Conservation (phyloP, 306 rosid genomes). For the Acacia melanoxylon region DNA sequence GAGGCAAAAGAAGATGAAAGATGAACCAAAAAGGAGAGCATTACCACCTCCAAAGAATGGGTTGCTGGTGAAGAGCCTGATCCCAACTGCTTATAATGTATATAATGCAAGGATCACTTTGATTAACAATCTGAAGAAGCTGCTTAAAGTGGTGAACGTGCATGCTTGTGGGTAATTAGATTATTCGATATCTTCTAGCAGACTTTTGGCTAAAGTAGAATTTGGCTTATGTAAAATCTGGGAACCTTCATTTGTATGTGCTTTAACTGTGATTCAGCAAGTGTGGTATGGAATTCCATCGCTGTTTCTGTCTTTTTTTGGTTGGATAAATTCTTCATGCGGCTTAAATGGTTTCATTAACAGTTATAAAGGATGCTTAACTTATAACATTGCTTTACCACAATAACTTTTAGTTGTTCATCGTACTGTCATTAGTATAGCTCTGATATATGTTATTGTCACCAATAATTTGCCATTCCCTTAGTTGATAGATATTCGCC, state of each 20-base stretch:
- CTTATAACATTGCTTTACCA: neutral
- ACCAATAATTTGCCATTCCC: neutral
- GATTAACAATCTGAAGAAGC: conserved; percentile 90
- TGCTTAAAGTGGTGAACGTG: conserved; percentile 72
- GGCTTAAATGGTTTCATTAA: conserved; percentile 3
- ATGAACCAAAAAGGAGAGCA: conserved; percentile 62
- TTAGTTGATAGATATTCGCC: neutral
- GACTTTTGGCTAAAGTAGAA: neutral
- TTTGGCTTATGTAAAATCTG: conserved; percentile 22
- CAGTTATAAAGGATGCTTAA: conserved; percentile 18
- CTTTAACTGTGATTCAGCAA: conserved; percentile 7
- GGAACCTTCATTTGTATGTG: neutral
- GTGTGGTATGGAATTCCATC: neutral
- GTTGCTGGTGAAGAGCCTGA: conserved; percentile 71
- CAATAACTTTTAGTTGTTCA: neutral
- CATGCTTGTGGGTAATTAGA: conserved; percentile 88
- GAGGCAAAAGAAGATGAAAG: conserved; percentile 74
- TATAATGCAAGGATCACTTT: conserved; percentile 76
- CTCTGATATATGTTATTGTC: neutral
- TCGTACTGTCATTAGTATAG: neutral
- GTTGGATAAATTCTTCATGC: conserved; percentile 4
- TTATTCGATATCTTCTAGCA: conserved; percentile 17
- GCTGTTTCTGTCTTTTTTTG: conserved; percentile 23
- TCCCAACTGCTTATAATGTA: conserved; percentile 73
- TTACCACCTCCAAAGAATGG: conserved; percentile 82